Evolutionary conservation across 495 filamentous ascomycete species (phyloP), one percentile per base, ranked within the genome.

Genomic region (Lophiostoma macrostomum): DNA sequence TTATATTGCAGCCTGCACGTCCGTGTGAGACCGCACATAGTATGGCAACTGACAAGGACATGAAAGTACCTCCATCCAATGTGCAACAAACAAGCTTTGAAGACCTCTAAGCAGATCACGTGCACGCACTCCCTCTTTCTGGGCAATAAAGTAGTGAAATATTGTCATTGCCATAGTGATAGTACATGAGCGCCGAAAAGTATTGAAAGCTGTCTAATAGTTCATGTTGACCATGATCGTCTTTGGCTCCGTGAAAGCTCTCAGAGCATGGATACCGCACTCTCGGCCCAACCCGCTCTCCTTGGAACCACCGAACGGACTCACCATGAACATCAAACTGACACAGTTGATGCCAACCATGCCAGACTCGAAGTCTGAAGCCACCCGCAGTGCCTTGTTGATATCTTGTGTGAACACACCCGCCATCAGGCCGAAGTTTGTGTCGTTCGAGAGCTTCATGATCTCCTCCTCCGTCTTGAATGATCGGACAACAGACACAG

Each of bases 331-430:
- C 31, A 66, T 68, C n/a, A 70, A 65, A 27, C 65, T 70, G 4
- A 66, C 64, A 50, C 74, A 77, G 52, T 83, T 82, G 14, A 83
- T 65, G 40, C 75, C 74, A 0, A 82, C 78, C 53, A 74, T 76
- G 2, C 79, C 79, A 1, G 64, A 61, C 1, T 79, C 73, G 25
- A 83, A 69, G 6, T 67, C 64, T 4, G 64, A 67, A 0, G 76
- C 72, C 0, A 80, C 61, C 5, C 78, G 64, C 57, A 78, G 48
- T 0, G 77, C 77, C 19, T 70, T 67, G 10, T 72, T 70, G 23
- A 81, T 66, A 53, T 81, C 73, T 23, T 72, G 56, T 3, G 77
- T 81, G 65, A 76, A 80, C 18, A 66, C 55, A 29, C 46, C 55
- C 1, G 66, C 66, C 51, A 56, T 59, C 23, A 69, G 64, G 6